Evolutionary conservation across 441 rosid species (phyloP).

Genomic region (Macaranga tanarius): DNA sequence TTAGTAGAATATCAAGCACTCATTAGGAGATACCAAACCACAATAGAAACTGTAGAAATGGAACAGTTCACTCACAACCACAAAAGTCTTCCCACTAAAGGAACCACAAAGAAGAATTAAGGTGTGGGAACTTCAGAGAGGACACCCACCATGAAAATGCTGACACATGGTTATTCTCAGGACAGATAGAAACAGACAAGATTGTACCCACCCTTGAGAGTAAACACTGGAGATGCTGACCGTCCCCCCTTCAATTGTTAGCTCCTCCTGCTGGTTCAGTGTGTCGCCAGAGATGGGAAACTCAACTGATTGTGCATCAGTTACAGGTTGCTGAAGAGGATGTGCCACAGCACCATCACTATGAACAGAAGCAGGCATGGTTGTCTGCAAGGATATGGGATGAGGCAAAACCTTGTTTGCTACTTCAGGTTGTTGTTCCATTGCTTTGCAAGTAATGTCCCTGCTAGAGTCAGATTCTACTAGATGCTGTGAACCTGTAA

Average conservation of each 20-base stretch:
- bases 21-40: neutral
- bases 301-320: conserved; percentile 59
- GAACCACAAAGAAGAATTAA: neutral
- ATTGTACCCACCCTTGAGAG: conserved; percentile 20
- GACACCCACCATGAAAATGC: neutral
- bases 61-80: neutral
- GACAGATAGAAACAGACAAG: neutral
- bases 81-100: neutral
- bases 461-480: conserved; percentile 52
- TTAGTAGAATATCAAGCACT: neutral
- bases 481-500: conserved; percentile 47
- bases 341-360: conserved; percentile 39
- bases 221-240: conserved; percentile 60
- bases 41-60: neutral
- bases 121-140: neutral
- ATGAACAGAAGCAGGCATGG: conserved; percentile 27
- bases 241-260: conserved; percentile 64
- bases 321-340: conserved; percentile 43
- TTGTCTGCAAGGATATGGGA: conserved; percentile 34
- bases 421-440: conserved; percentile 52
- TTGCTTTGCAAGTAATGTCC: conserved; percentile 43
- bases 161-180: neutral
- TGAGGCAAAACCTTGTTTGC: conserved; percentile 46
- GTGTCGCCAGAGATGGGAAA: conserved; percentile 46
- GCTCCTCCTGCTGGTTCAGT: conserved; percentile 48